phyloP scores from a whole-genome alignment of 148 eudicot species.

The Arbutus unedo region DNA sequence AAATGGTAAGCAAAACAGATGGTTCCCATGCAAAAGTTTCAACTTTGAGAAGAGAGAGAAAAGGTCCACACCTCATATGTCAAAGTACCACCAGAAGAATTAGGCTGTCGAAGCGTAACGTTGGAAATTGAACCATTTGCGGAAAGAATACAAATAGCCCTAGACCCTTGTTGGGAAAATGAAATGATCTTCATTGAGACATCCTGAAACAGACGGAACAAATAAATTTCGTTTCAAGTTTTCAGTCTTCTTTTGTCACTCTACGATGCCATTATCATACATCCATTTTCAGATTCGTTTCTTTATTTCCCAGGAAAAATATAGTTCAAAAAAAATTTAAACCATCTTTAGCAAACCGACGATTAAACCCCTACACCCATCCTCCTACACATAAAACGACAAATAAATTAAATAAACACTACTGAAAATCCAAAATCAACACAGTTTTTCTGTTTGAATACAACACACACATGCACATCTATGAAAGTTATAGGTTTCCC shows the following conservation, averaged over 20 bases:
- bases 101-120: conserved; percentile 85
- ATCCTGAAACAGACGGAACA: conserved; percentile 47
- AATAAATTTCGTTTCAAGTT: neutral
- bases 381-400: neutral
- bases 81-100: conserved; percentile 85
- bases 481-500: neutral
- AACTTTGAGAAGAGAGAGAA: neutral
- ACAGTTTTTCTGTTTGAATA: neutral
- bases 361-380: neutral
- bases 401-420: neutral
- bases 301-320: neutral
- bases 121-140: conserved; percentile 89
- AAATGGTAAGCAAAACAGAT: conserved; percentile 1
- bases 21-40: neutral
- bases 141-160: conserved; percentile 77
- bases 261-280: neutral
- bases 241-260: neutral
- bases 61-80: conserved; percentile 72
- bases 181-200: conserved; percentile 80
- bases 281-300: neutral
- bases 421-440: conserved; percentile 4
- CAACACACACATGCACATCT: no score
- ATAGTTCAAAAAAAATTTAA: neutral
- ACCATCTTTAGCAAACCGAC: neutral
- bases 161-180: conserved; percentile 82